phyloP scores from a whole-genome alignment of 1,284 basidiomycete species.

The Polyporus tsugae region DNA sequence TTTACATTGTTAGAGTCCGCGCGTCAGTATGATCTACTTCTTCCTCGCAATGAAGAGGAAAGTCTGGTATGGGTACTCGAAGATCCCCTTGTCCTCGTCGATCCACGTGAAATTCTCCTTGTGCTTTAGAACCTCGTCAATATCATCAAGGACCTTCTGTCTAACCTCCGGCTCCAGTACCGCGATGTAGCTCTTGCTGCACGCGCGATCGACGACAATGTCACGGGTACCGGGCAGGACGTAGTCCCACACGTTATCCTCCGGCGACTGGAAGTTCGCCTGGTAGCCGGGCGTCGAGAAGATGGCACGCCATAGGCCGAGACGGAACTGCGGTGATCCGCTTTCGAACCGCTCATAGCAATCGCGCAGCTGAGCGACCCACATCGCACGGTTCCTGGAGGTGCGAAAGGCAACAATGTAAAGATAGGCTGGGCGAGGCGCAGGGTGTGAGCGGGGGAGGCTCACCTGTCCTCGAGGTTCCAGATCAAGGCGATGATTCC shows the following conservation, averaged over 20 bases:
- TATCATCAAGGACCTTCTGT: slow-evolving; percentile 53
- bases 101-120: slow-evolving; percentile 57
- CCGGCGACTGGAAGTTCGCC: slow-evolving; percentile 57
- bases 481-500: slow-evolving; percentile 76
- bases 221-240: slow-evolving; percentile 56
- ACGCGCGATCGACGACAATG: slow-evolving; percentile 65
- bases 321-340: slow-evolving; percentile 78
- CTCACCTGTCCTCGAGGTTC: slow-evolving; percentile 81
- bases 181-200: slow-evolving; percentile 79
- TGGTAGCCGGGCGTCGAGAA: slow-evolving; percentile 67
- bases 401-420: background rate
- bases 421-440: background rate
- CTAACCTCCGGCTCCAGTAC: slow-evolving; percentile 64
- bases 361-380: slow-evolving; percentile 76
- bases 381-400: slow-evolving; percentile 62
- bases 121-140: slow-evolving; percentile 57
- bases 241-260: slow-evolving; percentile 63
- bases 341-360: slow-evolving; percentile 70
- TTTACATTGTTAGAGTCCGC: background rate
- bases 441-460: background rate
- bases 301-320: slow-evolving; percentile 69
- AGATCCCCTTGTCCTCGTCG: slow-evolving; percentile 55
- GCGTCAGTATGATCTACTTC: slow-evolving; percentile 42
- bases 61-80: slow-evolving; percentile 65
- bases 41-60: slow-evolving; percentile 50